Conservation (phyloP, 2,329 filamentous ascomycete species). For the Thelonectria rubi region DNA sequence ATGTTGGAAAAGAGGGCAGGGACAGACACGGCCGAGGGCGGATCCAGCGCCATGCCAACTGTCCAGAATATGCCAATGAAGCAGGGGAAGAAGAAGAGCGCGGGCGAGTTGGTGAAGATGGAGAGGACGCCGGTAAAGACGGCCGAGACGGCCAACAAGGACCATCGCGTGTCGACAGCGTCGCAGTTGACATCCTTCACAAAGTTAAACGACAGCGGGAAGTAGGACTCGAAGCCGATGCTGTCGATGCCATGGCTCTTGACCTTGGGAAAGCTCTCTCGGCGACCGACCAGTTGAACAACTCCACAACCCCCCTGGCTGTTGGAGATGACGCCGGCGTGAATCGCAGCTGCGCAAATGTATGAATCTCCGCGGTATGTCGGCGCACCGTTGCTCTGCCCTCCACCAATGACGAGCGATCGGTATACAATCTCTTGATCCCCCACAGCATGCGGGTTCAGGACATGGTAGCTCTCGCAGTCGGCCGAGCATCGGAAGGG, state of each 20-base stretch:
- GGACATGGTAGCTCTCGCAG: conserved; percentile 70
- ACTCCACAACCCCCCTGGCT: conserved; percentile 83
- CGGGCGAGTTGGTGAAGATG: conserved; percentile 80
- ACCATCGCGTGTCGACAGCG: conserved; percentile 84
- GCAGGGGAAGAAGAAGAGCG: conserved; percentile 83
- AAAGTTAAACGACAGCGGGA: conserved; percentile 88
- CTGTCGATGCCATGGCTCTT: conserved; percentile 79
- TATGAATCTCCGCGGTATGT: conserved; percentile 90
- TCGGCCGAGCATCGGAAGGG: conserved; percentile 80
- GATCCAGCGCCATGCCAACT: conserved; percentile 88
- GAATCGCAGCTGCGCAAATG: conserved; percentile 85
- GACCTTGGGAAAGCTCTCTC: conserved; percentile 69
- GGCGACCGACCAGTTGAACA: conserved; percentile 75
- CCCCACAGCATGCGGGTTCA: conserved; percentile 80
- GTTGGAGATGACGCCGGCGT: conserved; percentile 80
- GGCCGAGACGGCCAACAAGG: conserved; percentile 81
- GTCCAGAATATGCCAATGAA: conserved; percentile 90
- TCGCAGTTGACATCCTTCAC: conserved; percentile 70
- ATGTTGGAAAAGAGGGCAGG: conserved; percentile 79
- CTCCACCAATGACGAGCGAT: conserved; percentile 73
- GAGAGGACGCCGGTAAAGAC: conserved; percentile 81
- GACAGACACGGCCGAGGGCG: conserved; percentile 74
- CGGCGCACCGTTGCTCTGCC: conserved; percentile 53
- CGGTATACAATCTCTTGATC: conserved; percentile 71
- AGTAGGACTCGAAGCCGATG: conserved; percentile 83